phyloP scores from a whole-genome alignment of 768 basidiomycete genomes.

The Amanita molliuscula region DNA sequence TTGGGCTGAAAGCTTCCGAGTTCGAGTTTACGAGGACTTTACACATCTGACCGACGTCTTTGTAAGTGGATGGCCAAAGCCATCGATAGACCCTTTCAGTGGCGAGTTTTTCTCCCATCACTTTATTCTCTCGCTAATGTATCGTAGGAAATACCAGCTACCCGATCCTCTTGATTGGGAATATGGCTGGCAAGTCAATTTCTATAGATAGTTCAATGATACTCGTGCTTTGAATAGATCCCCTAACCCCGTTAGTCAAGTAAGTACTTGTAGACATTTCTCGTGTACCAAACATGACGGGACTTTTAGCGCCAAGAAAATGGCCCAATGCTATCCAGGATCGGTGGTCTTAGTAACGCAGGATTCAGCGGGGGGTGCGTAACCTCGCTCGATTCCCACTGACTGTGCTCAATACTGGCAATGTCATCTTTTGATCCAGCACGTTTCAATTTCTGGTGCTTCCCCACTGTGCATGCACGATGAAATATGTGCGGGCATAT shows the following conservation, averaged over 20 bases:
- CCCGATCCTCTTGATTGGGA: conserved; percentile 10
- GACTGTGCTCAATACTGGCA: too few species aligned
- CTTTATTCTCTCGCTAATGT: not conserved
- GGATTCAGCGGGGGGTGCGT: conserved; percentile 15
- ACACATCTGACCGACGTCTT: not conserved
- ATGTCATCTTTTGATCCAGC: conserved; percentile 3
- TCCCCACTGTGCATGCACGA: conserved; percentile 12
- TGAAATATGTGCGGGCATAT: conserved; percentile 9
- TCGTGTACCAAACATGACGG: not conserved
- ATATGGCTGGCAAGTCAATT: conserved; percentile 8
- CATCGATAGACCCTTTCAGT: conserved; percentile 11
- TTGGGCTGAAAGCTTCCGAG: too few species aligned
- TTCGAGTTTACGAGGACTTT: too few species aligned
- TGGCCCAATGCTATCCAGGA: conserved; percentile 11
- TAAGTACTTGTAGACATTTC: conserved; percentile 2
- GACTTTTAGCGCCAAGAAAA: conserved; percentile 11
- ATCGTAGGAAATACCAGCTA: conserved; percentile 9
- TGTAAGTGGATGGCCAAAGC: conserved; percentile 19
- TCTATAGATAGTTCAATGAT: not conserved
- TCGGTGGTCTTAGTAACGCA: conserved; percentile 14
- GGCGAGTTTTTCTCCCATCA: not conserved
- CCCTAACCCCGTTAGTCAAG: conserved; percentile 11
- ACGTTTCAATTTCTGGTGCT: conserved; percentile 10
- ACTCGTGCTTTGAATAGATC: conserved; percentile 7
- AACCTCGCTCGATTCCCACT: not conserved